Evolutionary conservation across 495 filamentous ascomycete species (phyloP).

Genomic region (Apiosordaria backusii): DNA sequence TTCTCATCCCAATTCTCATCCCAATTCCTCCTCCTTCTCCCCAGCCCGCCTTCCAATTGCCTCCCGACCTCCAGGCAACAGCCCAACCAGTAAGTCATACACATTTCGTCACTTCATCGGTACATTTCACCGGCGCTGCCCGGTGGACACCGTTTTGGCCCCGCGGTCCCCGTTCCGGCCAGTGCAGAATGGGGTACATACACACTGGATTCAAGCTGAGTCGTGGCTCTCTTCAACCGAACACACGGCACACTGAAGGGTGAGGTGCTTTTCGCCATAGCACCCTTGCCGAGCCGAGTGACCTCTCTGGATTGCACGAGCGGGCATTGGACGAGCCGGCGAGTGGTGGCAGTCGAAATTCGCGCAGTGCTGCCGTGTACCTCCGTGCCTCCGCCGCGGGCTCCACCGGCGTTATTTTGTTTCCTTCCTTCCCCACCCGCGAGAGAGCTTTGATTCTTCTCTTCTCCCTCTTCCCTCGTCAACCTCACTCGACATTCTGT

Average conservation of each 20-base stretch:
- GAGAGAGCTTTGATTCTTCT: slow-evolving; percentile 11
- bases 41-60: background rate
- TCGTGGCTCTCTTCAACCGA: slow-evolving; percentile 8
- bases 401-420: slow-evolving; percentile 31
- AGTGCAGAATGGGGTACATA: slow-evolving; percentile 1
- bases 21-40: background rate
- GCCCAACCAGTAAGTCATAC: background rate
- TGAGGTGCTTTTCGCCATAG: background rate
- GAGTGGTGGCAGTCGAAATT: slow-evolving; percentile 18
- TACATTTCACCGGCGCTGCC: background rate
- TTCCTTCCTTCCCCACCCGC: slow-evolving; percentile 23
- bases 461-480: slow-evolving; percentile 23
- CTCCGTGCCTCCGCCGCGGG: slow-evolving; percentile 14
- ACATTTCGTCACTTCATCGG: background rate
- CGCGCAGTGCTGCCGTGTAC: slow-evolving; percentile 17
- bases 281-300: slow-evolving; percentile 11
- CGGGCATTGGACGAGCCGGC: slow-evolving; percentile 6
- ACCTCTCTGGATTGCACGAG: slow-evolving; percentile 4
- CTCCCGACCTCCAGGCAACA: background rate
- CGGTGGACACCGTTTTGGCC: background rate
- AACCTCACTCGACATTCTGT: slow-evolving; percentile 34
- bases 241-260: background rate
- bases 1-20: background rate
- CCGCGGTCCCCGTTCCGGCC: slow-evolving; percentile 3
- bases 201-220: background rate